Percentiles rank a stretch among this genome's conserved stretches.
These are phyloP conservation scores for Chondrostereum purpureum DNA, from an alignment of 1,284 basidiomycete species.

Conservation along the genomic window DNA sequence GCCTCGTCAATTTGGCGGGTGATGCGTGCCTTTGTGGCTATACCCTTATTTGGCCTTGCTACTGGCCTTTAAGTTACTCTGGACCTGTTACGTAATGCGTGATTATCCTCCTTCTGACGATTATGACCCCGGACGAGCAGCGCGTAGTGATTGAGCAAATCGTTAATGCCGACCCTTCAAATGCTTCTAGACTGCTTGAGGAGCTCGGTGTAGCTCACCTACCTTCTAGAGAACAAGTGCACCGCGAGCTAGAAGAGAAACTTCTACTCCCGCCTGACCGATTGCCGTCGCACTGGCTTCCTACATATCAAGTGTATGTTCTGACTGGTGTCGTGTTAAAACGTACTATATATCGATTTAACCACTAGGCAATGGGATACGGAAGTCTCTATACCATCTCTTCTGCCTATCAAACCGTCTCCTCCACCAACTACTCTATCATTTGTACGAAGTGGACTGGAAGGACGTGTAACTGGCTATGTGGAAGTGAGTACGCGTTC, in stretches of 20 bases:
- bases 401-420: constrained; percentile 60
- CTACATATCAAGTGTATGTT: constrained; percentile 69
- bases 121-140: constrained; percentile 26
- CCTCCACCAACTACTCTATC: constrained; percentile 73
- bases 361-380: constrained; percentile 65
- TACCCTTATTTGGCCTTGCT: not conserved
- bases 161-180: constrained; percentile 31
- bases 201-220: constrained; percentile 48
- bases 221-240: constrained; percentile 53
- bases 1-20: not conserved
- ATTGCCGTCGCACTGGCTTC: constrained; percentile 66
- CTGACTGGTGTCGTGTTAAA: constrained; percentile 6
- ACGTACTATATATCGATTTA: constrained; percentile 16
- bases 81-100: not conserved
- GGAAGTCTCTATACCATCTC: constrained; percentile 50
- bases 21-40: constrained; percentile 1
- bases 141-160: constrained; percentile 40
- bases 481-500: constrained; percentile 17
- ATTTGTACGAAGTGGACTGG: constrained; percentile 73
- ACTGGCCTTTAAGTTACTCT: not conserved
- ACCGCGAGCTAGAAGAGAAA: constrained; percentile 60
- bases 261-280: constrained; percentile 58
- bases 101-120: not conserved
- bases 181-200: constrained; percentile 38
- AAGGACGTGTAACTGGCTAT: constrained; percentile 78